Percentiles rank a stretch among this genome's conserved stretches.
Evolutionary conservation across 495 filamentous ascomycete genomes (phyloP).

Genomic region (Sporormia fimetaria): DNA sequence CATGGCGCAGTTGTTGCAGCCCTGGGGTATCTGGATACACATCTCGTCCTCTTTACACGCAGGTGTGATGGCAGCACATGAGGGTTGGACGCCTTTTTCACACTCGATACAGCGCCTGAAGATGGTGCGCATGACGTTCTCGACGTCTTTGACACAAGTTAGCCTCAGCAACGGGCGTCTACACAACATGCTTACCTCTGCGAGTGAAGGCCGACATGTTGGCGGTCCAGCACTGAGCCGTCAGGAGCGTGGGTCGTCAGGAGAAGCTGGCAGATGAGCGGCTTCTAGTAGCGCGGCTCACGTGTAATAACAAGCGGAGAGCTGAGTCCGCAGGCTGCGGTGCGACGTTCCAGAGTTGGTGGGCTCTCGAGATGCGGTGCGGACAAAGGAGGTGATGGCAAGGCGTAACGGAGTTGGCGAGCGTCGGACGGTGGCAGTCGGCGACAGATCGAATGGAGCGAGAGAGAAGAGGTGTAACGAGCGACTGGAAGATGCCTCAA

Average conservation of each 20-base stretch:
- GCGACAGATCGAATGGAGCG: not conserved
- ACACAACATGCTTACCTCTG: slow-evolving; percentile 10
- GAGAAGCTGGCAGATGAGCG: slow-evolving; percentile 3
- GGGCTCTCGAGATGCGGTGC: not conserved
- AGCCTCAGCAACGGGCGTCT: slow-evolving; percentile 4
- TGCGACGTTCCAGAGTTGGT: slow-evolving; percentile 13
- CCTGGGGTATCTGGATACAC: slow-evolving; percentile 46
- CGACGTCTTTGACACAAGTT: slow-evolving; percentile 22
- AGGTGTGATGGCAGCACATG: slow-evolving; percentile 23
- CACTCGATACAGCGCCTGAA: slow-evolving; percentile 35
- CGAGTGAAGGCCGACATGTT: slow-evolving; percentile 17
- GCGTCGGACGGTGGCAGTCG: not conserved
- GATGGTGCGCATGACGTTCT: slow-evolving; percentile 26
- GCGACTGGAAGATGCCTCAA: slow-evolving; percentile 15
- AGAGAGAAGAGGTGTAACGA: slow-evolving; percentile 23
- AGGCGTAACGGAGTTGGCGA: slow-evolving; percentile 6
- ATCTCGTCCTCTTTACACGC: slow-evolving; percentile 29
- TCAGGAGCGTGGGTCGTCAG: not conserved
- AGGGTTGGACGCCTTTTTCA: slow-evolving; percentile 17
- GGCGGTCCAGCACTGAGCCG: not conserved
- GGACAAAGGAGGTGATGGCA: slow-evolving; percentile 16
- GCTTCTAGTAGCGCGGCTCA: too few relatives aligned
- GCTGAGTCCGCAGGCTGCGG: slow-evolving; percentile 5
- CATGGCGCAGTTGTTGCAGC: slow-evolving; percentile 48
- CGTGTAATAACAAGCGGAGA: slow-evolving; percentile 2